Evolutionary conservation across 164 flowering plant genomes (phyloP), one percentile per base, ranked within the genome.

Genomic region (Dillenia suffruticosa): DNA sequence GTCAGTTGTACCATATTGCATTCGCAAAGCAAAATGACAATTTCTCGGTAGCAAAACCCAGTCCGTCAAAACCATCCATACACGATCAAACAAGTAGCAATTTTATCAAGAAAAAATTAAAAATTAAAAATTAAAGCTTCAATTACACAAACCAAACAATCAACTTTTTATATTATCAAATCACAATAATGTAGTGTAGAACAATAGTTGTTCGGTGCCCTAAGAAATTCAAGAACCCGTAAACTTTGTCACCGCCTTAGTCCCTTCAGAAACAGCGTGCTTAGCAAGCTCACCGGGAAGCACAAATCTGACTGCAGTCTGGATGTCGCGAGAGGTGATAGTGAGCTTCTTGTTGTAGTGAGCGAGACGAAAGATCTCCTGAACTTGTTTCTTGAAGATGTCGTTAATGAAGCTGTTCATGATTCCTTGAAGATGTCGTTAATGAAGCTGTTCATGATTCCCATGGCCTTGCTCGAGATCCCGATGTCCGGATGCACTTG

Each of bases 191-290:
- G n/a, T n/a, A n/a, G n/a, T n/a, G n/a, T n/a, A n/a, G n/a, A n/a
- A n/a, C n/a, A n/a, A n/a, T n/a, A n/a, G n/a, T n/a, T n/a, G n/a
- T n/a, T n/a, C n/a, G n/a, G n/a, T 32, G 7, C 0, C 40, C 40
- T 32, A 32, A 32, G 7, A 32, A 32, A 32, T 63, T 45, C 51
- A 77, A 46, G 79, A 77, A n/a, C 81, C 77, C 0, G 81, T 77
- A 44, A 80, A 80, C 60, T 80, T 80, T n/a, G 81, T 80, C 1
- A 80, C 81, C 3, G 84, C 84, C 71, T 80, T 80, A 1, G 84
- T 80, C 10, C 84, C 84, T 47, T 80, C 84, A 3, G 81, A 80
- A 8, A 80, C 84, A 22, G 84, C 84, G 54, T 80, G 84, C 74
- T 80, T 80, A 4, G 84, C 84, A 22, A 80, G 48, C 48, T 80